Conservation (phyloP, 768 basidiomycete genomes). For the Serendipita sp. region DNA sequence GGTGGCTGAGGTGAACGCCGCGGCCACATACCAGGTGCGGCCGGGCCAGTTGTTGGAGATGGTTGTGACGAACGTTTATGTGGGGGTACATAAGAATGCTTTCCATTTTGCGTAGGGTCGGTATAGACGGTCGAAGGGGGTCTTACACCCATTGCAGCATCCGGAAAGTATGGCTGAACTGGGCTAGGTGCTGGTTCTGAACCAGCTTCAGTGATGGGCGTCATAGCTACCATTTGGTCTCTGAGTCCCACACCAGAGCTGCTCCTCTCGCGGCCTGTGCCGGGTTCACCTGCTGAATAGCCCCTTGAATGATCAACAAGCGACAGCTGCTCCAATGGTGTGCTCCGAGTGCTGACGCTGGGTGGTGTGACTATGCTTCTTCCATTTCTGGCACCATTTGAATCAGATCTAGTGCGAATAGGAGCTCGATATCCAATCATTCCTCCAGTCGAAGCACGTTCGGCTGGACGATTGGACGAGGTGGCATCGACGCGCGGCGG, state of each 20-base stretch:
- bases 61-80: neutral
- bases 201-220: slow-evolving; percentile 3
- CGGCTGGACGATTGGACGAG: neutral
- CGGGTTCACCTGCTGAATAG: neutral
- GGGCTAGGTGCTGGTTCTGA: neutral
- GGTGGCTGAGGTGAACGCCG: neutral
- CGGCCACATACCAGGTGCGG: neutral
- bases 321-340: neutral
- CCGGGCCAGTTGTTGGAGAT: neutral
- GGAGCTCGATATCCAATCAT: slow-evolving; percentile 1
- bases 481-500: neutral
- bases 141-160: neutral
- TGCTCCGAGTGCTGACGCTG: neutral
- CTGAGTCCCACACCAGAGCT: neutral
- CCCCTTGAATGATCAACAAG: neutral
- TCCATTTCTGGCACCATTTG: neutral
- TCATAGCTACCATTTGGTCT: neutral
- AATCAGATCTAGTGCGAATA: neutral
- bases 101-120: neutral
- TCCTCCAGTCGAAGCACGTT: neutral
- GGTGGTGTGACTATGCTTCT: neutral
- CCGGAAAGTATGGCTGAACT: neutral
- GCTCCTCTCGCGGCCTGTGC: neutral
- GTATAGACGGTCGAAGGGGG: neutral
- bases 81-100: neutral